Conservation (phyloP, 306 rosid genomes). For the Pterocarpus macrocarpus region DNA sequence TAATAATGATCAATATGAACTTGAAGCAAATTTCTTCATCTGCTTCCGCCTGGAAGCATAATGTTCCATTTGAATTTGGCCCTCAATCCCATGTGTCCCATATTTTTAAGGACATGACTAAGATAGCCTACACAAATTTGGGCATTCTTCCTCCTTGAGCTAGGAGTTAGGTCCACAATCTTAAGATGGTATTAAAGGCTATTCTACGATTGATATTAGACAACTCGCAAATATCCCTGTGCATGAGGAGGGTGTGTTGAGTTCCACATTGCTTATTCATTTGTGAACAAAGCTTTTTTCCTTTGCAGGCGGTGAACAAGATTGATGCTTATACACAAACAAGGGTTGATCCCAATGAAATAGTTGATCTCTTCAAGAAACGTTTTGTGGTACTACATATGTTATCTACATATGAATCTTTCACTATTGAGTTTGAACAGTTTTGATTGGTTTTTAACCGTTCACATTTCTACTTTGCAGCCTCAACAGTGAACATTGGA, state of each 20-base stretch:
- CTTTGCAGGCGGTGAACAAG: constrained; percentile 73
- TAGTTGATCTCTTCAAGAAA: constrained; percentile 61
- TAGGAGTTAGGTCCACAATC: no score
- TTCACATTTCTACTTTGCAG: constrained; percentile 51
- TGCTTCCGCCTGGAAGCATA: no score
- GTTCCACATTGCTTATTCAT: background rate
- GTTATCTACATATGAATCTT: background rate
- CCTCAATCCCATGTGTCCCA: background rate
- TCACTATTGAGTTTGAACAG: constrained; percentile 3
- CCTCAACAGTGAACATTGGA: constrained; percentile 53
- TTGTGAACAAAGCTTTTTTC: constrained; percentile 5
- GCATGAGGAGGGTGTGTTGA: no score
- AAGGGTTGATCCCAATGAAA: constrained; percentile 61
- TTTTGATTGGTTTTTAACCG: constrained; percentile 27
- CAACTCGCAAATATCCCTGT: no score
- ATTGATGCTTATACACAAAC: constrained; percentile 75
- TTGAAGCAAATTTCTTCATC: background rate
- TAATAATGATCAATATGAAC: constrained; percentile 21
- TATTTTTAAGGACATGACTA: no score
- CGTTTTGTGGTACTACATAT: constrained; percentile 58
- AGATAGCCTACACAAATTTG: no score
- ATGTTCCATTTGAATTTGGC: background rate
- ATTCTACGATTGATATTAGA: no score
- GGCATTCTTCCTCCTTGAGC: no score
- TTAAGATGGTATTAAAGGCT: no score